Conservation (phyloP, 345 rosid genomes). For the Cochlearia excelsa region DNA sequence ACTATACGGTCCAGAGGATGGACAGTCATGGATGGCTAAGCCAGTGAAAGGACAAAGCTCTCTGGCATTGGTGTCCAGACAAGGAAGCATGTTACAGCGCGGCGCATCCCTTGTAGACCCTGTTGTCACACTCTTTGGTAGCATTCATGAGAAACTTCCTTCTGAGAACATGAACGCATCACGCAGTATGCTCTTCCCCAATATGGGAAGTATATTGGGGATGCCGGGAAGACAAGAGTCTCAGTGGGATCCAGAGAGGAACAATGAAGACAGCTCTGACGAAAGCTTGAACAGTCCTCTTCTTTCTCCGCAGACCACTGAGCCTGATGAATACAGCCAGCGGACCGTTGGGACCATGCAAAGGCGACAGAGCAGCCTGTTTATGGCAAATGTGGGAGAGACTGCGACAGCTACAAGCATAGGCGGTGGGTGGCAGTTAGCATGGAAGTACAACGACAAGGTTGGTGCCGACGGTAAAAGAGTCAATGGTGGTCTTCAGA, state of each 20-base stretch:
- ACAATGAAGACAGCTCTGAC: slow-evolving; percentile 47
- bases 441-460: slow-evolving; percentile 71
- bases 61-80: slow-evolving; percentile 63
- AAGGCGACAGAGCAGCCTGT: slow-evolving; percentile 52
- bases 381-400: slow-evolving; percentile 60
- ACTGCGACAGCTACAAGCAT: slow-evolving; percentile 57
- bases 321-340: slow-evolving; percentile 52
- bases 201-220: slow-evolving; percentile 72
- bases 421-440: slow-evolving; percentile 93
- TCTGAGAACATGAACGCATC: slow-evolving; percentile 38
- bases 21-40: slow-evolving; percentile 82
- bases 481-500: slow-evolving; percentile 61
- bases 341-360: slow-evolving; percentile 47
- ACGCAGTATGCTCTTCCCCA: slow-evolving; percentile 68
- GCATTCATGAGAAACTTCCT: slow-evolving; percentile 73
- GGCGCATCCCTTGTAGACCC: slow-evolving; percentile 64
- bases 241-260: slow-evolving; percentile 76
- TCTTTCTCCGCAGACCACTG: slow-evolving; percentile 64
- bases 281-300: slow-evolving; percentile 67
- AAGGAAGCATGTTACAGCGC: slow-evolving; percentile 59
- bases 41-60: slow-evolving; percentile 68
- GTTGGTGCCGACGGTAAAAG: slow-evolving; percentile 56
- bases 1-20: slow-evolving; percentile 68
- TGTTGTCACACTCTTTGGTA: slow-evolving; percentile 80
- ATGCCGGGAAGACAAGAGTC: slow-evolving; percentile 44